phyloP scores from a whole-genome alignment of 1,284 basidiomycete genomes.

The Fomitopsis pinicola region DNA sequence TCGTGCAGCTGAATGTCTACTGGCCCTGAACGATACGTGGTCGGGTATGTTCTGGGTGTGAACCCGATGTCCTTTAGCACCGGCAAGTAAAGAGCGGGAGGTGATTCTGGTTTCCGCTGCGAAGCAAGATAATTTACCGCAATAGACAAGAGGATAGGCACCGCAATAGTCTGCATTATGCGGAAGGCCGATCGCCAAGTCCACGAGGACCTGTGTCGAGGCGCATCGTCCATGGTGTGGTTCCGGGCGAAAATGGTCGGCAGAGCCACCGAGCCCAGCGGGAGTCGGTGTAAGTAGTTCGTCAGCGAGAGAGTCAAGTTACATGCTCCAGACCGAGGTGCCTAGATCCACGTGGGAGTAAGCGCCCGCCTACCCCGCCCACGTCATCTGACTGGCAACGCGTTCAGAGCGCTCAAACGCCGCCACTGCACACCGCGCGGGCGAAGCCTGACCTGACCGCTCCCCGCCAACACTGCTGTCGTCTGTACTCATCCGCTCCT shows the following conservation, averaged over 20 bases:
- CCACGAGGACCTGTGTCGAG: conserved; percentile 8
- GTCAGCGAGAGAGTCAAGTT: too few species aligned
- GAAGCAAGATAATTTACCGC: conserved; percentile 10
- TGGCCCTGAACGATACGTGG: conserved; percentile 14
- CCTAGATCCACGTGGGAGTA: conserved; percentile 4
- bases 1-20: conserved; percentile 12
- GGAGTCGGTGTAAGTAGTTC: too few species aligned
- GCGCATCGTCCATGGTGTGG: background rate
- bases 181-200: conserved; percentile 15
- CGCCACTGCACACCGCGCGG: conserved; percentile 1
- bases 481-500: conserved; percentile 3
- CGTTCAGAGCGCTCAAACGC: conserved; percentile 2
- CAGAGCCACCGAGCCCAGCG: background rate
- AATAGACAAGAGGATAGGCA: conserved; percentile 15
- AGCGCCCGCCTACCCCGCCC: conserved; percentile 21
- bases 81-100: conserved; percentile 16
- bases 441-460: background rate
- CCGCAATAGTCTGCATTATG: conserved; percentile 14
- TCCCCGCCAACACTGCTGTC: conserved; percentile 4
- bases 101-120: conserved; percentile 6
- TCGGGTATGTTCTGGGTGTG: conserved; percentile 14
- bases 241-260: background rate
- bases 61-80: conserved; percentile 21
- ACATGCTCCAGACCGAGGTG: too few species aligned
- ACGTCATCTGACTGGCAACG: conserved; percentile 19